Evolutionary conservation across 2,329 filamentous ascomycete genomes (phyloP).

Genomic region (Stagonosporopsis tanaceti): DNA sequence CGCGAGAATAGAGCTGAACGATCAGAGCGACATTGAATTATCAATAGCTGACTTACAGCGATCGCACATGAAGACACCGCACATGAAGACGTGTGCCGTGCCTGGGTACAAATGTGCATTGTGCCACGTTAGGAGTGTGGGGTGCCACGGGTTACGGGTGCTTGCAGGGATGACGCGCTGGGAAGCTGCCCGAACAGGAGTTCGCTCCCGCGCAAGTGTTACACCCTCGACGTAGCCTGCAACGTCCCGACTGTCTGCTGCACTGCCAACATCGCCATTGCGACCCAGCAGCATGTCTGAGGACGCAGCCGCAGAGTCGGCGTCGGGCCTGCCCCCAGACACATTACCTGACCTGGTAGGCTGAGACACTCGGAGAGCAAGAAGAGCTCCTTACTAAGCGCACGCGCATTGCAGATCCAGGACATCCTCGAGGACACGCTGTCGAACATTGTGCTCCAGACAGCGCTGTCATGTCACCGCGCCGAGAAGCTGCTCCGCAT

Average conservation of each 20-base stretch:
- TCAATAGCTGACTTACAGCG: neutral
- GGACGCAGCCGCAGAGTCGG: slow-evolving; percentile 40
- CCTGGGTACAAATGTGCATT: neutral
- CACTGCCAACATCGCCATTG: slow-evolving; percentile 23
- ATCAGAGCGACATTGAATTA: neutral
- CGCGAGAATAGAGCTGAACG: neutral
- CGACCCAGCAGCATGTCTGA: slow-evolving; percentile 47
- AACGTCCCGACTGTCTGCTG: slow-evolving; percentile 19
- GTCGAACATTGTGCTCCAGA: slow-evolving; percentile 78
- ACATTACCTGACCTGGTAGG: slow-evolving; percentile 45
- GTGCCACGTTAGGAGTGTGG: slow-evolving; percentile 11
- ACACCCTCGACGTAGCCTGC: slow-evolving; percentile 20
- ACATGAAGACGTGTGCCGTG: neutral
- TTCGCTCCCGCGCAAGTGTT: slow-evolving; percentile 15
- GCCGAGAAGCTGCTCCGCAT: slow-evolving; percentile 78
- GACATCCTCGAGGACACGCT: slow-evolving; percentile 75
- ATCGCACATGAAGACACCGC: neutral
- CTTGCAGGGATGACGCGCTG: slow-evolving; percentile 19
- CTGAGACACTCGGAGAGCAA: slow-evolving; percentile 11
- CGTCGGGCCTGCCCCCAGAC: slow-evolving; percentile 38
- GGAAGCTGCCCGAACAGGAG: slow-evolving; percentile 12
- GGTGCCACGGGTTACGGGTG: neutral
- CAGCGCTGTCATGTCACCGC: slow-evolving; percentile 77
- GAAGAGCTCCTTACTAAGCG: slow-evolving; percentile 37
- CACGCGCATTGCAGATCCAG: slow-evolving; percentile 34